Conservation (phyloP, 1,284 basidiomycete species). For the Trichosporon sp. region DNA sequence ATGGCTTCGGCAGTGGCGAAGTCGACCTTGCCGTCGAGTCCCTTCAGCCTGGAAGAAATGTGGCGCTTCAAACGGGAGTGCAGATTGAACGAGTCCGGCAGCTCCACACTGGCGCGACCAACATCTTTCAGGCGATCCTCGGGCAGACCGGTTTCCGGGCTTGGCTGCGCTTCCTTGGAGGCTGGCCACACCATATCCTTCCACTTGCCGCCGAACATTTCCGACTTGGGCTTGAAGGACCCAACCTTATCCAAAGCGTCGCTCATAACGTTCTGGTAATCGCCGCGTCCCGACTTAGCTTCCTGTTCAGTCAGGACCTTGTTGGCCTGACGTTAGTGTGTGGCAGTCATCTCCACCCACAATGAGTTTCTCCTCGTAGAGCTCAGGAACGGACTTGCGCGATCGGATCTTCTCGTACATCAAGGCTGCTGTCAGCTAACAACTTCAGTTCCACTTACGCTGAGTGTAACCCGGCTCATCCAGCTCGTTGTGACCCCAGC, state of each 20-base stretch:
- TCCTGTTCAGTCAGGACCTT: conserved; percentile 62
- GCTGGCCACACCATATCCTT: conserved; percentile 71
- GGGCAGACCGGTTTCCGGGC: conserved; percentile 71
- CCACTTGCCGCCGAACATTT: conserved; percentile 68
- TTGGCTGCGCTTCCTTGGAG: conserved; percentile 60
- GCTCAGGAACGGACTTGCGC: conserved; percentile 72
- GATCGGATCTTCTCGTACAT: conserved; percentile 85
- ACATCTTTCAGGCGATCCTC: conserved; percentile 62
- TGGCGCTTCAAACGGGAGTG: conserved; percentile 78
- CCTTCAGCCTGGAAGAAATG: conserved; percentile 72
- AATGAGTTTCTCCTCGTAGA: conserved; percentile 77
- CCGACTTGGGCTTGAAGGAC: conserved; percentile 61
- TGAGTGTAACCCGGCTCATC: conserved; percentile 89
- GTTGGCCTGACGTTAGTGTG: conserved; percentile 59
- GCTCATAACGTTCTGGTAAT: conserved; percentile 67
- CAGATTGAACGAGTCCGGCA: conserved; percentile 77
- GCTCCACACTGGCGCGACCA: conserved; percentile 69
- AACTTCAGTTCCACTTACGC: conserved; percentile 47
- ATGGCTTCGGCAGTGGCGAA: conserved; percentile 87
- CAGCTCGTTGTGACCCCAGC: conserved; percentile 83
- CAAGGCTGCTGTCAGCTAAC: conserved; percentile 55
- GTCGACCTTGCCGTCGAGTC: conserved; percentile 72
- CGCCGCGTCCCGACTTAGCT: conserved; percentile 61
- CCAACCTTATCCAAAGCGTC: conserved; percentile 63
- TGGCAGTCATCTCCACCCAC: conserved; percentile 57